Base-by-base conservation (phyloP, 2,329 filamentous ascomycete genomes). In the Hypomyces perniciosus region DNA sequence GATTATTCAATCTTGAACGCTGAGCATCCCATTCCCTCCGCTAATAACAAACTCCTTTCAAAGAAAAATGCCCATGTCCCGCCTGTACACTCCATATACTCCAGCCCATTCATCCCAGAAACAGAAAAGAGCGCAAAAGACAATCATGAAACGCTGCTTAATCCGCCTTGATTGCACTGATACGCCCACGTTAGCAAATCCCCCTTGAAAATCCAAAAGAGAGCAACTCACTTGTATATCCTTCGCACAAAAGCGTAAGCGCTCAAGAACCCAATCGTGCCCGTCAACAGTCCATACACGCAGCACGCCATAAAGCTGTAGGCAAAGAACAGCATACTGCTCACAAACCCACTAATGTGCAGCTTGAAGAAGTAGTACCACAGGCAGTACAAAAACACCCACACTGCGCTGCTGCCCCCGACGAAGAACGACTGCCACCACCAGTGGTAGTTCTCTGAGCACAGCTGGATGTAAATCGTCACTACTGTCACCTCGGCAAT, bases 371-470 rank as follows among this genome's bases (percentile, higher is more conserved):
- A 78, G 69, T 89, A 95, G 72, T 92, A 95, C 84, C 88, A 95
- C 45, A 85, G 73, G 65, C 86, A 88, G 71, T 93, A 95, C 35
- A 81, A 65, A 64, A 92, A 93, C 35, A 95, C 81, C 88, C 89
- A 95, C 54, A 89, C 67, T 6, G 86, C 81, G 59, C 84, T 89
- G 59, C 84, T 82, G 44, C 85, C 86, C 41, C 90, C 90, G 7
- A 90, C 80, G 44, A 88, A 70, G 72, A 95, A 93, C 46, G 86
- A 89, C 66, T 88, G 86, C 89, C 89, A 95, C 88, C 88, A 93
- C 90, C 90, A 95, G 65, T 89, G 80, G 69, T 93, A 86, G 67
- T 95, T 90, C 77, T 95, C 90, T 2, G 82, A 77, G 70, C 88
- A 92, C 13, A 95, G 80, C 69, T 89, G 86, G 44, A 88, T 79